Evolutionary conservation across 2,329 filamentous ascomycete species (phyloP).

Genomic region (Meredithiella fracta): DNA sequence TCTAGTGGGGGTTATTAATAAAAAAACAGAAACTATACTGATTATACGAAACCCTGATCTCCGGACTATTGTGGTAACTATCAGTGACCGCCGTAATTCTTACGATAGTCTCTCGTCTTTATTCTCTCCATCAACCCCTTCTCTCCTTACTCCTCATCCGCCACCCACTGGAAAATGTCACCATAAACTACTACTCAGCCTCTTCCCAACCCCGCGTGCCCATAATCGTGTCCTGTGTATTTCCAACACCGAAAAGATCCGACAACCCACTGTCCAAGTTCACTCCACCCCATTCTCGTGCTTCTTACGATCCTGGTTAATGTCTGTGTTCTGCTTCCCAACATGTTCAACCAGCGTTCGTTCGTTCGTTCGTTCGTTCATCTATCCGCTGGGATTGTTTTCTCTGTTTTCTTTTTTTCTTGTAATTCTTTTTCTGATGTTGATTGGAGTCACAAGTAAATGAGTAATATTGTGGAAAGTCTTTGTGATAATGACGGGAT

Average conservation of each 20-base stretch:
- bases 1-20: no score
- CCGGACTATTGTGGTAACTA: no score
- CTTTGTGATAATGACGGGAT: no score
- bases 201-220: background rate
- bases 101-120: background rate
- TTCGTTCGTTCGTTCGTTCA: background rate
- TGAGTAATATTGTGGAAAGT: no score
- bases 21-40: no score
- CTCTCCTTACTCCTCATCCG: background rate
- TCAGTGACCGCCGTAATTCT: background rate
- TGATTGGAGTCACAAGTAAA: no score
- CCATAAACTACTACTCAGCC: background rate
- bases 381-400: background rate
- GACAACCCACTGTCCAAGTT: no score
- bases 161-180: background rate
- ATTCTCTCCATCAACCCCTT: background rate
- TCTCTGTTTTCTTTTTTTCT: no score
- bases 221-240: background rate
- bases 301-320: background rate
- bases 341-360: background rate
- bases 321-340: background rate
- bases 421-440: no score
- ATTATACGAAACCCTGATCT: no score
- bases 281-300: no score
- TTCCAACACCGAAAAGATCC: no score